These are phyloP conservation scores for Iris macrosiphon DNA, from an alignment of 106 monocot genomes.

Conservation along the genomic window DNA sequence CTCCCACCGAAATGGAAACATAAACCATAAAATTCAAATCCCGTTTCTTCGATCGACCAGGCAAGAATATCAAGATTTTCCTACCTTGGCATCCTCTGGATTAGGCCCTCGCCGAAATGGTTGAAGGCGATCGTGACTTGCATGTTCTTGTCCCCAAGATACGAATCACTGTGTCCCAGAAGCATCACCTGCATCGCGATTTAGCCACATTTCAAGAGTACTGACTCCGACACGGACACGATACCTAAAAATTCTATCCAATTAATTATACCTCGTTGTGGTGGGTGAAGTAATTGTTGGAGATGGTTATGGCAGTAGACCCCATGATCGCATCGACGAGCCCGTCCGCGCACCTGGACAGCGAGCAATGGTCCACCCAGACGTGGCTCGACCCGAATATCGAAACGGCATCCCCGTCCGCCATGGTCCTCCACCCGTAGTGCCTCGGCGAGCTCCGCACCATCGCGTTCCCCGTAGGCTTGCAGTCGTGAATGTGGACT, in stretches of 20 bases:
- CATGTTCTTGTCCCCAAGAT: no score
- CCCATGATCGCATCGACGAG: conserved; percentile 17
- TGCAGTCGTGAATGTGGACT: conserved; percentile 32
- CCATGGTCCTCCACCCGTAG: background rate
- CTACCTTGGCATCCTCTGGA: no score
- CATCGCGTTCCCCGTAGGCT: conserved; percentile 20
- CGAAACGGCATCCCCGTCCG: conserved; percentile 7
- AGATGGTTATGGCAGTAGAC: conserved; percentile 16
- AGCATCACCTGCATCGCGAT: no score
- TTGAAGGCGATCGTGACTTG: no score
- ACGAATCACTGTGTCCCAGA: no score
- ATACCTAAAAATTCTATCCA: no score
- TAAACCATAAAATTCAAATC: background rate
- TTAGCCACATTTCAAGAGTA: no score
- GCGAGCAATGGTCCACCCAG: conserved; percentile 11
- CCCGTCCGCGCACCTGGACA: conserved; percentile 8
- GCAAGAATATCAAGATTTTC: no score
- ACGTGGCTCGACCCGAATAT: conserved; percentile 5
- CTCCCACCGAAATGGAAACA: background rate
- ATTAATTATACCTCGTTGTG: conserved; percentile 14
- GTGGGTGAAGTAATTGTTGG: conserved; percentile 12
- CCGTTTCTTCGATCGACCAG: no score
- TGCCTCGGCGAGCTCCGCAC: background rate
- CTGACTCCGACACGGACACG: no score
- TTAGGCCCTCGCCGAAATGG: no score